Conservation (phyloP, 2,329 filamentous ascomycete species). For the Diaporthe humulicola region DNA sequence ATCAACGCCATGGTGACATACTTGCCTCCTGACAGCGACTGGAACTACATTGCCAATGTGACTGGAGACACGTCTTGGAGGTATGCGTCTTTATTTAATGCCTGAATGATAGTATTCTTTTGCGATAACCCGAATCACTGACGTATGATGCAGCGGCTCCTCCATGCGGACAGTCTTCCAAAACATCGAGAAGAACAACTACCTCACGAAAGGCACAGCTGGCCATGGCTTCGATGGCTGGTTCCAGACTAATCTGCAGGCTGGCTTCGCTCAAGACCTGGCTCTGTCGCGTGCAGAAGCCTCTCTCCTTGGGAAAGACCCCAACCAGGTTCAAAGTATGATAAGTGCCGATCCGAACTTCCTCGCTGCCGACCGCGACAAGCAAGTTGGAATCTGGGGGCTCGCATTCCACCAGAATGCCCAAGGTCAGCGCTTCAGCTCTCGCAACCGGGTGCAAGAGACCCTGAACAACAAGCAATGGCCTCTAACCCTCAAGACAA, state of each 20-base stretch:
- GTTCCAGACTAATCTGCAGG: conserved; percentile 45
- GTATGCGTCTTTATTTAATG: conserved; percentile 27
- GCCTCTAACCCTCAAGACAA: neutral
- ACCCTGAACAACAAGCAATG: conserved; percentile 11
- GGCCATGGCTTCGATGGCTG: conserved; percentile 46
- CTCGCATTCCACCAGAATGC: conserved; percentile 40
- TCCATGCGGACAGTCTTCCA: conserved; percentile 45
- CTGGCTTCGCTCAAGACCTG: conserved; percentile 42
- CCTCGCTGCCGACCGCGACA: conserved; percentile 38
- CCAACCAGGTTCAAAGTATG: conserved; percentile 37
- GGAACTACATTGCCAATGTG: conserved; percentile 46
- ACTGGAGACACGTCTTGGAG: conserved; percentile 47
- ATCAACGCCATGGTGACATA: conserved; percentile 48
- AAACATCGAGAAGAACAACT: conserved; percentile 46
- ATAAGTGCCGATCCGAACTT: conserved; percentile 41
- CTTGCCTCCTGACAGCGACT: conserved; percentile 47
- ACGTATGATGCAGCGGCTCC: conserved; percentile 39
- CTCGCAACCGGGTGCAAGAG: conserved; percentile 41
- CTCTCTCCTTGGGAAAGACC: neutral
- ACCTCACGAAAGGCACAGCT: conserved; percentile 40
- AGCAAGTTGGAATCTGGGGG: conserved; percentile 41
- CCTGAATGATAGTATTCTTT: too few relatives aligned
- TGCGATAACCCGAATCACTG: neutral
- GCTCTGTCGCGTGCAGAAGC: conserved; percentile 40
- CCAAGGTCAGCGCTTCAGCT: conserved; percentile 42